Conservation (phyloP, 208 protist species). For the Entamoeba invadens region DNA sequence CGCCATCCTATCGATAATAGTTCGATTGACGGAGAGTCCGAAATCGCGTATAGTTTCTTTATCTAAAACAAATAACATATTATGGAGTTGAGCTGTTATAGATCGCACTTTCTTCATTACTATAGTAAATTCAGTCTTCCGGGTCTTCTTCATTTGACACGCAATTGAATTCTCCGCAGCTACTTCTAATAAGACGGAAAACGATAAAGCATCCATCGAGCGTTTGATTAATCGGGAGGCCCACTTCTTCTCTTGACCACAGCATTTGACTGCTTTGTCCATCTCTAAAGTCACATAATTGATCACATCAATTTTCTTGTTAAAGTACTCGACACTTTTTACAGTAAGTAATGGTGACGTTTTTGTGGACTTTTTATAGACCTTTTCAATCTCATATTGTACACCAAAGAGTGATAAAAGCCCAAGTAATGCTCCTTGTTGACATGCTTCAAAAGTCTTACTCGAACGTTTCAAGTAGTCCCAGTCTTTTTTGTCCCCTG, state of each 20-base stretch:
- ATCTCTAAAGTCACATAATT: not conserved
- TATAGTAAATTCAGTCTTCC: not conserved
- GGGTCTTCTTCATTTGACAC: not conserved
- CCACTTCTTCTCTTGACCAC: not conserved
- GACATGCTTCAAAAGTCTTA: not conserved
- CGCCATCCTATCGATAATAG: not conserved
- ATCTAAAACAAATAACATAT: not conserved
- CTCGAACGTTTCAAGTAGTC: not conserved
- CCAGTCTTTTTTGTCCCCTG: not conserved
- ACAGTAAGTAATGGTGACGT: not conserved
- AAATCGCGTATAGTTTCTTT: not conserved
- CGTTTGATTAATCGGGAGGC: not conserved
- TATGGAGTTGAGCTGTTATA: not conserved
- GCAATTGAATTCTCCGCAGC: not conserved
- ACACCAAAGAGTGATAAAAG: not conserved
- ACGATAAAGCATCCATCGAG: not conserved
- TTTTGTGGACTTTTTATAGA: not conserved
- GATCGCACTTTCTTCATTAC: not conserved
- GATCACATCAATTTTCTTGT: not conserved
- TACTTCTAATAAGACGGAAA: not conserved
- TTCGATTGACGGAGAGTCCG: not conserved
- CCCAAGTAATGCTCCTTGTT: not conserved
- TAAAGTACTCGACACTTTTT: not conserved
- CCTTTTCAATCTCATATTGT: not conserved
- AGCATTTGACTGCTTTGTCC: not conserved